These are phyloP conservation scores for Secale cereale DNA, from an alignment of 176 grass and related monocot species.

Conservation along the genomic window DNA sequence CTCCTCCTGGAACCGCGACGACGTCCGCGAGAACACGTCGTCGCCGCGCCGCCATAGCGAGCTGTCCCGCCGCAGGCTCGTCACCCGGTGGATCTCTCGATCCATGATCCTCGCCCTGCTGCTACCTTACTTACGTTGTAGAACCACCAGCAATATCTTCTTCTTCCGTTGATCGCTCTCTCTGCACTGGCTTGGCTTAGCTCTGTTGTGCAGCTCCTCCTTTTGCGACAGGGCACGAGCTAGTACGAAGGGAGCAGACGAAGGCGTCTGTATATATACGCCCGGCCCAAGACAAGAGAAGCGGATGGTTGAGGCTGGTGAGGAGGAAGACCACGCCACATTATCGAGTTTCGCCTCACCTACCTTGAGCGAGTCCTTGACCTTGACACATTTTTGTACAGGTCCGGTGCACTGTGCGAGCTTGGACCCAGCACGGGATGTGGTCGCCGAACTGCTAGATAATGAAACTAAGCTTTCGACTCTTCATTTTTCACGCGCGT, in stretches of 20 bases:
- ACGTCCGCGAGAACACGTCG: constrained; percentile 67
- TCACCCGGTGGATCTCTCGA: constrained; percentile 46
- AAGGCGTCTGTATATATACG: background rate
- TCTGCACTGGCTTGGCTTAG: background rate
- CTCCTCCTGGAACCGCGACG: constrained; percentile 55
- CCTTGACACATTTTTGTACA: background rate
- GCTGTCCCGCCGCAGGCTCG: constrained; percentile 46
- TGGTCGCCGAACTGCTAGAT: background rate
- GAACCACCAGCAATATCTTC: too few relatives aligned
- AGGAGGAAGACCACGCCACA: background rate
- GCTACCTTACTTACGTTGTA: background rate
- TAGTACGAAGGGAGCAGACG: background rate
- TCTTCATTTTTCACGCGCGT: background rate
- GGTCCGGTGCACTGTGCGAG: background rate
- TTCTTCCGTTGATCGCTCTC: background rate
- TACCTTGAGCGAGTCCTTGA: background rate
- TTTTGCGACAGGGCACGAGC: background rate
- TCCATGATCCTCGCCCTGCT: constrained; percentile 11
- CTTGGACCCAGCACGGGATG: constrained; percentile 25
- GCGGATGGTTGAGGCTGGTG: background rate
- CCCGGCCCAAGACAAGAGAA: too few relatives aligned
- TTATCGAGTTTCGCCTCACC: background rate
- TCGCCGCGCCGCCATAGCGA: constrained; percentile 57
- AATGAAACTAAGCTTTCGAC: background rate
- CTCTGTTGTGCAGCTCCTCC: background rate